These are phyloP conservation scores for Kappamyces sp. DNA, from an alignment of 192 early-diverging fungal species.

Conservation along the genomic window DNA sequence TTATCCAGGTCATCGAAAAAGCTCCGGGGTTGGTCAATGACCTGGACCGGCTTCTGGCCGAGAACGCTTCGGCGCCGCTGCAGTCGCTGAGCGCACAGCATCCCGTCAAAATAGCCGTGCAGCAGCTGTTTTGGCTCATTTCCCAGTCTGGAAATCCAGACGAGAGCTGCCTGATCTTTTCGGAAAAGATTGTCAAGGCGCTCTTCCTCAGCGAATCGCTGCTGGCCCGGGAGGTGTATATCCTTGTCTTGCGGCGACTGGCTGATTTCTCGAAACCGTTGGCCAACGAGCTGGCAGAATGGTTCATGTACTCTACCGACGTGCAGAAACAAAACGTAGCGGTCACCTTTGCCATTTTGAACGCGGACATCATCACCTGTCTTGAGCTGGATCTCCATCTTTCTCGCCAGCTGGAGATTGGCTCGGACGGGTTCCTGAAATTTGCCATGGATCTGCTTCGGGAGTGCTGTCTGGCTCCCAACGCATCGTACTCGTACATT, in stretches of 20 bases:
- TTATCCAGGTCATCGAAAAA: slow-evolving; percentile 49
- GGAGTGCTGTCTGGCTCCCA: slow-evolving; percentile 53
- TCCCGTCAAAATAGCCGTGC: slow-evolving; percentile 65
- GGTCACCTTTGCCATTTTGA: slow-evolving; percentile 74
- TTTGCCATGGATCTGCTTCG: slow-evolving; percentile 73
- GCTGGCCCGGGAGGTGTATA: slow-evolving; percentile 76
- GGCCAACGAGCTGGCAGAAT: slow-evolving; percentile 77
- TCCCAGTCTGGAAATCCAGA: slow-evolving; percentile 59
- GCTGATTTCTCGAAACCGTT: slow-evolving; percentile 79
- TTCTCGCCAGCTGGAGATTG: slow-evolving; percentile 75
- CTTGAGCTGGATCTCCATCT: slow-evolving; percentile 85
- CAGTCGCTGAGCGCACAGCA: slow-evolving; percentile 70
- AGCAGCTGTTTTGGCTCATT: slow-evolving; percentile 65
- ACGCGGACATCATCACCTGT: slow-evolving; percentile 66
- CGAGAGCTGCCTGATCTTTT: slow-evolving; percentile 77
- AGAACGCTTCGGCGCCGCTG: slow-evolving; percentile 45
- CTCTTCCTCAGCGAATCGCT: slow-evolving; percentile 73
- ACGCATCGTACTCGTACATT: slow-evolving; percentile 32
- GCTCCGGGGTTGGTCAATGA: slow-evolving; percentile 51
- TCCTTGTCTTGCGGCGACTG: slow-evolving; percentile 71
- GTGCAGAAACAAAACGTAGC: slow-evolving; percentile 83
- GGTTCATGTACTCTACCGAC: slow-evolving; percentile 91
- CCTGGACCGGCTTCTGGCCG: slow-evolving; percentile 67
- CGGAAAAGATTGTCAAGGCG: slow-evolving; percentile 80
- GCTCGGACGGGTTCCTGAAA: slow-evolving; percentile 61